These are phyloP conservation scores for Stygiomarasmius scandens DNA, from an alignment of 1,284 basidiomycete species.

Conservation along the genomic window DNA sequence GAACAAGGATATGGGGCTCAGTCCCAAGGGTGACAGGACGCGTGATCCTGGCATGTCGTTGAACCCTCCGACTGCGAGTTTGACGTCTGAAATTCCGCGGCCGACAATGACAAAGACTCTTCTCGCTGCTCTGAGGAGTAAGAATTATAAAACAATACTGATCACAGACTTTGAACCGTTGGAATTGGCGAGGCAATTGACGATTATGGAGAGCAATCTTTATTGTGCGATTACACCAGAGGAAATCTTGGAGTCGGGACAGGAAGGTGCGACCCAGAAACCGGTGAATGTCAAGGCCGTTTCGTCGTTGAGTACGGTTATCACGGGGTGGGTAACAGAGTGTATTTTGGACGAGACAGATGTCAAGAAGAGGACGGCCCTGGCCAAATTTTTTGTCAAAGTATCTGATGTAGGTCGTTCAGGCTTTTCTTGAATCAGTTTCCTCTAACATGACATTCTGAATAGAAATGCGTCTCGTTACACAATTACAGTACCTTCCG, in stretches of 20 bases:
- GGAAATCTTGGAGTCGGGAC: constrained; percentile 53
- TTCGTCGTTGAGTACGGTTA: constrained; percentile 86
- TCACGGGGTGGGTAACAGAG: constrained; percentile 96
- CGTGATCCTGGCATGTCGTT: constrained; percentile 72
- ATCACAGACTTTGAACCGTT: constrained; percentile 93
- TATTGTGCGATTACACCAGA: constrained; percentile 87
- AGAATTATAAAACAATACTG: constrained; percentile 60
- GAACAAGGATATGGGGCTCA: constrained; percentile 45
- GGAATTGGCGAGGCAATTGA: constrained; percentile 92
- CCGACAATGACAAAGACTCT: constrained; percentile 87
- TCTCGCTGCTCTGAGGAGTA: constrained; percentile 61
- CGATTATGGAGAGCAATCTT: constrained; percentile 90
- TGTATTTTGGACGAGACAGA: constrained; percentile 89
- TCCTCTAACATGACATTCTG: constrained; percentile 23
- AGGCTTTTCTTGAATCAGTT: constrained; percentile 11
- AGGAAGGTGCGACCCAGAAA: constrained; percentile 59
- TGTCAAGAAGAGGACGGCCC: constrained; percentile 80
- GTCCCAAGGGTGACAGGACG: constrained; percentile 60
- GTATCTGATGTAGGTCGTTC: constrained; percentile 80
- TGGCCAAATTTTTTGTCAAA: constrained; percentile 97
- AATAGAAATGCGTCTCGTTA: constrained; percentile 79
- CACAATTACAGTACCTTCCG: constrained; percentile 94
- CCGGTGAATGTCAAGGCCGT: constrained; percentile 81
- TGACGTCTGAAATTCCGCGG: constrained; percentile 67
- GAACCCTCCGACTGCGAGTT: constrained; percentile 56